These are phyloP conservation scores for Eremochloa ophiuroides DNA, from an alignment of 176 grass and related monocot genomes.

Conservation along the genomic window DNA sequence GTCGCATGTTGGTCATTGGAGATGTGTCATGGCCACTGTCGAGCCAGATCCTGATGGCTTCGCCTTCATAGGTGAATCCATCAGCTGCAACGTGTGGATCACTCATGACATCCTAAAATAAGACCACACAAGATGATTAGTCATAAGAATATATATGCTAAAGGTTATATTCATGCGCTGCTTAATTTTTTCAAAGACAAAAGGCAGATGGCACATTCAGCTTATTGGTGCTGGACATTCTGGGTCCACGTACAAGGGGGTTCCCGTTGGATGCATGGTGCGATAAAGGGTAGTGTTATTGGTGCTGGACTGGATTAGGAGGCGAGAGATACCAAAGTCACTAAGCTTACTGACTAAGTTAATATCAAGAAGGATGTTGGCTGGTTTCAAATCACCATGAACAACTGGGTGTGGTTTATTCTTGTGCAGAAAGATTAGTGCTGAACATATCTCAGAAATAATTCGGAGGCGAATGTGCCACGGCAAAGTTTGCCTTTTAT, in stretches of 20 bases:
- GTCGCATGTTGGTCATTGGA: slow-evolving; percentile 37
- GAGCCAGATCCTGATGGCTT: slow-evolving; percentile 31
- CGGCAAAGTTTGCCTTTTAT: slow-evolving; percentile 24
- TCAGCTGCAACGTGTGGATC: slow-evolving; percentile 45
- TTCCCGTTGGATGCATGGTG: slow-evolving; percentile 43
- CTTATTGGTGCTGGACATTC: too few relatives aligned
- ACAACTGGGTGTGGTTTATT: slow-evolving; percentile 48
- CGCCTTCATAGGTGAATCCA: slow-evolving; percentile 37
- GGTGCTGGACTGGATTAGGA: slow-evolving; percentile 30
- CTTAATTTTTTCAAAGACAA: background rate
- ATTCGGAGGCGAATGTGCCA: slow-evolving; percentile 35
- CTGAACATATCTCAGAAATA: slow-evolving; percentile 43
- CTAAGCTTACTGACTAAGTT: slow-evolving; percentile 47
- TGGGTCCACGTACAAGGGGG: slow-evolving; percentile 35
- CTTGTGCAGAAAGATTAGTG: slow-evolving; percentile 33
- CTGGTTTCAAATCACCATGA: slow-evolving; percentile 48
- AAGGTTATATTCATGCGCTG: background rate
- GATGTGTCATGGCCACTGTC: slow-evolving; percentile 15
- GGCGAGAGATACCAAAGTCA: slow-evolving; percentile 40
- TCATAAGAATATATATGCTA: background rate
- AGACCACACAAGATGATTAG: background rate
- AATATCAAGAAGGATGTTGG: slow-evolving; percentile 44
- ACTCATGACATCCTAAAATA: slow-evolving; percentile 39
- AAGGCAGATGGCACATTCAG: background rate
- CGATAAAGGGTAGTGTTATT: slow-evolving; percentile 35